A percentile compares a stretch with the other conserved stretches of the same genome.
These are phyloP conservation scores for Alternaria arborescens DNA, from an alignment of 2,329 filamentous ascomycete genomes.

Conservation along the genomic window DNA sequence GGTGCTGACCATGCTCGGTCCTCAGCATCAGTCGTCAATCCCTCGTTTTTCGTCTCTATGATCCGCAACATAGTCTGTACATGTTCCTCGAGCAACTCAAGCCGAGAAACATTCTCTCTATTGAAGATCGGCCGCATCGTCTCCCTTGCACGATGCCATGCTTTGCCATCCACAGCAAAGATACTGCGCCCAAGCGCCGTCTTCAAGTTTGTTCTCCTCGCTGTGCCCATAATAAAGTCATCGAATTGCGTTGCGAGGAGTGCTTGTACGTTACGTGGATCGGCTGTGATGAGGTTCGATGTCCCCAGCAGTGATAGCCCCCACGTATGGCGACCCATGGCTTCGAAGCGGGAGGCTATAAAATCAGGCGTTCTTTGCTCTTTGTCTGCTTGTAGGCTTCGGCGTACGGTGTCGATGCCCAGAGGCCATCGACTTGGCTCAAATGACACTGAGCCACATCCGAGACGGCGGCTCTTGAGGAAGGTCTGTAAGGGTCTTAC, in stretches of 20 bases:
- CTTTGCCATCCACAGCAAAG: slow-evolving; percentile 14
- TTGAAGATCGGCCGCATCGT: slow-evolving; percentile 14
- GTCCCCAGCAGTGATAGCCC: slow-evolving; percentile 3
- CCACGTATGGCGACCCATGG: slow-evolving; percentile 12
- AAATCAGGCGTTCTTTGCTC: slow-evolving; percentile 14
- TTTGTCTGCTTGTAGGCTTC: slow-evolving; percentile 1
- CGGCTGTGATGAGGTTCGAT: slow-evolving; percentile 9
- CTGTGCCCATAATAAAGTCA: slow-evolving; percentile 14
- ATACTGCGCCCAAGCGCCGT: slow-evolving; percentile 13
- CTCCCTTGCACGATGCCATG: slow-evolving; percentile 12
- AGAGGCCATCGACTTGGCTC: slow-evolving; percentile 6
- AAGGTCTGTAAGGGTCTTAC: slow-evolving; percentile 2
- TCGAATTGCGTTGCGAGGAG: slow-evolving; percentile 13
- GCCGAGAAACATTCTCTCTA: slow-evolving; percentile 6
- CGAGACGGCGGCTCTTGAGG: slow-evolving; percentile 1
- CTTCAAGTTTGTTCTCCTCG: slow-evolving; percentile 8
- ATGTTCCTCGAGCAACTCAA: slow-evolving; percentile 11
- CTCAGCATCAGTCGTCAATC: background rate
- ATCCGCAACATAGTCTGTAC: background rate
- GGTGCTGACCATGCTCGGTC: slow-evolving; percentile 3
- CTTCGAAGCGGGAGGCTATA: background rate
- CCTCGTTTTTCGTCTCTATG: background rate
- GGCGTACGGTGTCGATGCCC: slow-evolving; percentile 5
- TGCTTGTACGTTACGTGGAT: slow-evolving; percentile 13
- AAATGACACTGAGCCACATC: slow-evolving; percentile 4